Conservation (phyloP, 2,329 filamentous ascomycete species). For the Beauveria brongniartii region DNA sequence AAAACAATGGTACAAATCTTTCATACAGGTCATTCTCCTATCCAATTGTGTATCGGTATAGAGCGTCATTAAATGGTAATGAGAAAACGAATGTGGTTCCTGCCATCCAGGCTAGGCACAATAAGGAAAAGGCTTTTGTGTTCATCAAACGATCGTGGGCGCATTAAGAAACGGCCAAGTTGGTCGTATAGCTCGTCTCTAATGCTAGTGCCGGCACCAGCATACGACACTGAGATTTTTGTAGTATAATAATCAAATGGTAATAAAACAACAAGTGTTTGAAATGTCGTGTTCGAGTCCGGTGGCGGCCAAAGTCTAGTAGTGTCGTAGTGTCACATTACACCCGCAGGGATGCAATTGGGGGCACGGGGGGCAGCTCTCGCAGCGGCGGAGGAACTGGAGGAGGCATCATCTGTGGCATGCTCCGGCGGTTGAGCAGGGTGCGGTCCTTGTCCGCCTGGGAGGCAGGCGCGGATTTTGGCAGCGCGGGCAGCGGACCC, state of each 20-base stretch:
- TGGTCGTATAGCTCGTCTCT: background rate
- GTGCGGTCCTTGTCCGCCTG: conserved; percentile 18
- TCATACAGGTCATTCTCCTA: conserved; percentile 8
- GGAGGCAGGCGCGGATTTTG: conserved; percentile 17
- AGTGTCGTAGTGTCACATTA: background rate
- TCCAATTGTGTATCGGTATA: background rate
- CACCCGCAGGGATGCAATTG: conserved; percentile 14
- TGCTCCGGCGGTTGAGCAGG: conserved; percentile 35
- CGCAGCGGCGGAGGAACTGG: conserved; percentile 46
- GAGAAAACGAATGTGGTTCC: background rate
- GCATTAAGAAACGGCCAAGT: background rate
- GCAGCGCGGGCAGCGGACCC: conserved; percentile 24
- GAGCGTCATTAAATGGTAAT: background rate
- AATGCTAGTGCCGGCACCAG: conserved; percentile 4
- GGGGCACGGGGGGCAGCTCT: conserved; percentile 46
- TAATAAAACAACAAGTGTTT: background rate
- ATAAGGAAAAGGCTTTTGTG: background rate
- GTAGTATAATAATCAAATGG: background rate
- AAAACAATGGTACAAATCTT: background rate
- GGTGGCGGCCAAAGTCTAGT: conserved; percentile 1
- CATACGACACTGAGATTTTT: background rate
- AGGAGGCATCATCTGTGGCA: conserved; percentile 40
- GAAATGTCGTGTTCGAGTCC: background rate
- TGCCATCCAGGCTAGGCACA: background rate
- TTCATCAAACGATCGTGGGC: conserved; percentile 1